These are phyloP conservation scores for Phlebopus sp. DNA, from an alignment of 1,284 basidiomycete species.

Conservation along the genomic window DNA sequence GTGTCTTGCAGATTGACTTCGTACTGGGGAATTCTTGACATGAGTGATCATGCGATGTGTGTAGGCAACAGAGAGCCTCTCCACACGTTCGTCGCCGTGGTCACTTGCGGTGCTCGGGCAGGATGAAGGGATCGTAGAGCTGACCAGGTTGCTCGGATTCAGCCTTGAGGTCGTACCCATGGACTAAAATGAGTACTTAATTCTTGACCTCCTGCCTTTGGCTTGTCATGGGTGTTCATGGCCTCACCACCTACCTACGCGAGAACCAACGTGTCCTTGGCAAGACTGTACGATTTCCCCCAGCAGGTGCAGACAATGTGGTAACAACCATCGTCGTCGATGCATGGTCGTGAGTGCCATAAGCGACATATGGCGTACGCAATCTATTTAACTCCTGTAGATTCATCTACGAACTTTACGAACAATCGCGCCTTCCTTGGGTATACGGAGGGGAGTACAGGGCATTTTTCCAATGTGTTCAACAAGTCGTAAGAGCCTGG, in stretches of 20 bases:
- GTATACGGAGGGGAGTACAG: constrained; percentile 84
- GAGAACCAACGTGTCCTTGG: constrained; percentile 68
- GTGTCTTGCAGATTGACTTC: no score
- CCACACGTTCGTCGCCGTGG: no score
- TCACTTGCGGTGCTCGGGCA: no score
- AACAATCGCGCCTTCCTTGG: constrained; percentile 69
- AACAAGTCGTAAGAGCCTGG: constrained; percentile 65
- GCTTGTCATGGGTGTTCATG: constrained; percentile 73
- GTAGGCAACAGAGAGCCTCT: no score
- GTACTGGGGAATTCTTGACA: no score
- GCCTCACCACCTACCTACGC: constrained; percentile 75
- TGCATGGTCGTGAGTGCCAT: constrained; percentile 79
- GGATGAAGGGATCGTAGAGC: no score
- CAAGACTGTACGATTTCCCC: constrained; percentile 41
- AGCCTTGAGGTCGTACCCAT: no score
- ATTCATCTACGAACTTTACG: constrained; percentile 75
- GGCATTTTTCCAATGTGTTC: constrained; percentile 53
- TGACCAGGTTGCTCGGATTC: no score
- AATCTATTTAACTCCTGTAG: constrained; percentile 38
- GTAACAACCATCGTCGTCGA: constrained; percentile 65
- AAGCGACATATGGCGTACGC: background rate
- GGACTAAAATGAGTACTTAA: no score
- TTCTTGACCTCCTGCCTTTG: no score
- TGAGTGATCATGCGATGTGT: no score
- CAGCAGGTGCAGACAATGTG: constrained; percentile 10